A percentile compares a stretch with the other conserved stretches of the same genome.
These are phyloP conservation scores for Clonostachys rhizophaga DNA, from an alignment of 2,329 filamentous ascomycete genomes.

Conservation along the genomic window DNA sequence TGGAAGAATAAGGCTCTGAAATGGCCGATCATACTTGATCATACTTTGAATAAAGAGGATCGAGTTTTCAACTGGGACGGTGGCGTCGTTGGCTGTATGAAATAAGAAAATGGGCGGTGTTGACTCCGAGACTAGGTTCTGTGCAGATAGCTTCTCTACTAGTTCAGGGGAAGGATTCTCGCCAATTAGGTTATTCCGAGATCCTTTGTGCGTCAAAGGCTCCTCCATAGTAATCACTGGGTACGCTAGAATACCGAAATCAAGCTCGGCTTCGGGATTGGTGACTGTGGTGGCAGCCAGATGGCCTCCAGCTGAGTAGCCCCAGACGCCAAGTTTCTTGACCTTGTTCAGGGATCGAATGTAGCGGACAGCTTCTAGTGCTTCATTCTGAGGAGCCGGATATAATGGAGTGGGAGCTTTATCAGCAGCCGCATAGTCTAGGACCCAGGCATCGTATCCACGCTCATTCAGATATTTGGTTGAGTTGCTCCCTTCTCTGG, in stretches of 20 bases:
- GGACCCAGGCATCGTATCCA: constrained; percentile 12
- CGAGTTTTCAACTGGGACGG: constrained; percentile 16
- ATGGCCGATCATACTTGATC: constrained; percentile 10
- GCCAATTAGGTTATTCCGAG: constrained; percentile 11
- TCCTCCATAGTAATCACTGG: constrained; percentile 12
- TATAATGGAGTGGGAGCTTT: constrained; percentile 9
- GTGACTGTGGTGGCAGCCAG: constrained; percentile 11
- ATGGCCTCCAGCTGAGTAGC: constrained; percentile 14
- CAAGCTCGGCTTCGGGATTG: constrained; percentile 7
- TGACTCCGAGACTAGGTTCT: constrained; percentile 11
- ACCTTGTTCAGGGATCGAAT: constrained; percentile 8
- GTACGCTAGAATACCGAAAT: constrained; percentile 13
- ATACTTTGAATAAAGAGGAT: constrained; percentile 16
- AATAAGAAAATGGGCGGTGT: constrained; percentile 27
- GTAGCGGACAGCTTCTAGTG: constrained; percentile 7
- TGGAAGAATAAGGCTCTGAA: constrained; percentile 16
- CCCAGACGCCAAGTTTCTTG: constrained; percentile 13
- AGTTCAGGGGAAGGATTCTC: constrained; percentile 7
- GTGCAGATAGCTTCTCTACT: constrained; percentile 11
- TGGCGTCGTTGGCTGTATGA: constrained; percentile 18
- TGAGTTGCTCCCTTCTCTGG: constrained; percentile 7
- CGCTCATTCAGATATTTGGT: constrained; percentile 7
- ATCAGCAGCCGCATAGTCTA: constrained; percentile 8
- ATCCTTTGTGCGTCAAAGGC: constrained; percentile 7
- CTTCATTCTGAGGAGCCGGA: constrained; percentile 8